These are phyloP conservation scores for Spergularia azorica DNA, from an alignment of 179 eudicot genomes.

Conservation along the genomic window DNA sequence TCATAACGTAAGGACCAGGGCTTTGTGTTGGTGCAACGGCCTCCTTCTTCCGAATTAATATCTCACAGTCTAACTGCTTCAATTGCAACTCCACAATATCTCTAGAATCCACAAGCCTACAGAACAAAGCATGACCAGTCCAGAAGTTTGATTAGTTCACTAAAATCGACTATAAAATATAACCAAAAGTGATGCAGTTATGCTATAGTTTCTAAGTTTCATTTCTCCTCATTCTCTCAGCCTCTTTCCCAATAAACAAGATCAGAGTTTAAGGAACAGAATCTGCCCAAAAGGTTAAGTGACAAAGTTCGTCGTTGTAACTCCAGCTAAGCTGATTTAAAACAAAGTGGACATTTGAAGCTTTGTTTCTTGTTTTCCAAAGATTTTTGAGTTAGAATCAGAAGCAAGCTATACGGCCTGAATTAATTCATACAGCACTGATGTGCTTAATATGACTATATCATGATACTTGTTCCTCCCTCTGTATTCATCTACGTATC, in stretches of 20 bases:
- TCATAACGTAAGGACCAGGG: constrained; percentile 52
- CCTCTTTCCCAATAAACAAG: background rate
- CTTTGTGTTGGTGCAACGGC: constrained; percentile 61
- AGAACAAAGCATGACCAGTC: background rate
- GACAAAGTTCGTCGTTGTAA: too few relatives aligned
- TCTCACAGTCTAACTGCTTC: constrained; percentile 88
- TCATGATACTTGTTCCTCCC: background rate
- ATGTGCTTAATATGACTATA: background rate
- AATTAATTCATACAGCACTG: background rate
- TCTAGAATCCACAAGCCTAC: constrained; percentile 94
- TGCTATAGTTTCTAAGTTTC: background rate
- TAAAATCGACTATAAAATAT: background rate
- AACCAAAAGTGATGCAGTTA: background rate
- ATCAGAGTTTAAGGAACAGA: background rate
- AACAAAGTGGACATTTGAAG: too few relatives aligned
- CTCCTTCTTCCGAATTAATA: constrained; percentile 79
- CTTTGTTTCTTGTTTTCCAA: too few relatives aligned
- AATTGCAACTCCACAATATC: constrained; percentile 85
- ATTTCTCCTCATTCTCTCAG: background rate
- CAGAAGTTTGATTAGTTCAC: background rate
- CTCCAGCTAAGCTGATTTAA: too few relatives aligned
- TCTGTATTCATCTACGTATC: background rate
- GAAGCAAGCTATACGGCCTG: background rate
- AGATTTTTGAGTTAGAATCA: background rate
- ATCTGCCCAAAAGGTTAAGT: too few relatives aligned